These are phyloP conservation scores for Coemansia sp. DNA, from an alignment of 192 early-diverging fungal genomes.

Conservation along the genomic window DNA sequence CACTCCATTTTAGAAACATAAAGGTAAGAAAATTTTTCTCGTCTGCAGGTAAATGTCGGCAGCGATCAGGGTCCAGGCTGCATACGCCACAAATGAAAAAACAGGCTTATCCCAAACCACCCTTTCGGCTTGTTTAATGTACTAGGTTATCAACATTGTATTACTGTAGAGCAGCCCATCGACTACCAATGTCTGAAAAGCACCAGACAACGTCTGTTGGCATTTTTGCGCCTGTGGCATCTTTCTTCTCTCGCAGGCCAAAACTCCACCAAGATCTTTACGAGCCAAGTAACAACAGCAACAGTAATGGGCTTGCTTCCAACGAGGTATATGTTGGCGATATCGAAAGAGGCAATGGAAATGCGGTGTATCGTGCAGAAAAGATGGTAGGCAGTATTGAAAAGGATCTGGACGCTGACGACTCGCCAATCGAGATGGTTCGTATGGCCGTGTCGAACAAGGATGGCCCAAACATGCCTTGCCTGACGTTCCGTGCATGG, in stretches of 20 bases:
- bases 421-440: constrained; percentile 72
- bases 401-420: constrained; percentile 23
- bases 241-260: not conserved
- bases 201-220: not conserved
- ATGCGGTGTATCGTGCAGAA: not conserved
- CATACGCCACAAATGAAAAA: not conserved
- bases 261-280: not conserved
- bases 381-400: not conserved
- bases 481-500: constrained; percentile 73
- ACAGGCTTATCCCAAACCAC: not conserved
- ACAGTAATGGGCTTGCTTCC: not conserved
- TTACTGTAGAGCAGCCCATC: not conserved
- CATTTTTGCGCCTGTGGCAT: not conserved
- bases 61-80: not conserved
- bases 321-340: not conserved
- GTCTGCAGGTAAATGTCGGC: not conserved
- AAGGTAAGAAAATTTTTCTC: not conserved
- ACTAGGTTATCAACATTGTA: not conserved
- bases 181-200: not conserved
- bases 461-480: constrained; percentile 63
- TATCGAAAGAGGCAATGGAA: not conserved
- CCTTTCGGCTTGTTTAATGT: not conserved
- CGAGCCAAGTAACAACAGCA: not conserved
- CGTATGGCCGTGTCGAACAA: constrained; percentile 67
- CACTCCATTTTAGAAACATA: not conserved